These are phyloP conservation scores for Dothistroma pini DNA, from an alignment of 2,329 filamentous ascomycete species.

Conservation along the genomic window DNA sequence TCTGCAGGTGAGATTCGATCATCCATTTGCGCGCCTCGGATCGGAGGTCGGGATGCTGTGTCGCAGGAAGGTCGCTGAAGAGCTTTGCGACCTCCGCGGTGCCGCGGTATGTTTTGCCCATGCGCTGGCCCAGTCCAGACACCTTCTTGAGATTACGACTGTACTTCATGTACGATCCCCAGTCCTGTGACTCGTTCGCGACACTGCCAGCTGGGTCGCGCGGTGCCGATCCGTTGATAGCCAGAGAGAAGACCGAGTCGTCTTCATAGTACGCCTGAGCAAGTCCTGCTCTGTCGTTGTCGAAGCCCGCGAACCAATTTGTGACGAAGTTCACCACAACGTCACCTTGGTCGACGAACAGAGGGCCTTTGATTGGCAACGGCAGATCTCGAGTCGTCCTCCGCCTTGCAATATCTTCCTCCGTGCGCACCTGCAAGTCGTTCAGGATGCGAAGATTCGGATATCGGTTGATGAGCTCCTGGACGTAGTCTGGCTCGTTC, in stretches of 20 bases:
- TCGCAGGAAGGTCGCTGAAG: conserved; percentile 68
- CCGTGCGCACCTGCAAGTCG: conserved; percentile 66
- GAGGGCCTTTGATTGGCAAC: conserved; percentile 60
- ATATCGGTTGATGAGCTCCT: conserved; percentile 75
- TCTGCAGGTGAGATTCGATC: conserved; percentile 74
- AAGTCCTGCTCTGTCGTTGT: conserved; percentile 64
- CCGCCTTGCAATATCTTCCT: conserved; percentile 62
- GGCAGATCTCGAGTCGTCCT: conserved; percentile 52
- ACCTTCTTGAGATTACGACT: conserved; percentile 76
- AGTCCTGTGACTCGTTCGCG: conserved; percentile 51
- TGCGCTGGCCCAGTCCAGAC: conserved; percentile 56
- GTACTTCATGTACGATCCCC: conserved; percentile 71
- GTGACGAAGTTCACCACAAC: conserved; percentile 74
- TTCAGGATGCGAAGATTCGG: conserved; percentile 77
- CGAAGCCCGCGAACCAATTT: conserved; percentile 70
- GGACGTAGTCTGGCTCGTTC: conserved; percentile 51
- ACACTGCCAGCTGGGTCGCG: conserved; percentile 40
- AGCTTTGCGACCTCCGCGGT: conserved; percentile 60
- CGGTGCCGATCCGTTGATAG: conserved; percentile 62
- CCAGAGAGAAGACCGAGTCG: conserved; percentile 69
- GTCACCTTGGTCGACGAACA: conserved; percentile 69
- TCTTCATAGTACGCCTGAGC: conserved; percentile 69
- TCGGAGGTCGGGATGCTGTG: conserved; percentile 69
- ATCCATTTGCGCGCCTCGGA: conserved; percentile 69
- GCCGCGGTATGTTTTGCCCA: conserved; percentile 65